A percentile compares a stretch with the other conserved stretches of the same genome.
phyloP scores from a whole-genome alignment of 768 basidiomycete genomes.

The Macrocybe gigantea region DNA sequence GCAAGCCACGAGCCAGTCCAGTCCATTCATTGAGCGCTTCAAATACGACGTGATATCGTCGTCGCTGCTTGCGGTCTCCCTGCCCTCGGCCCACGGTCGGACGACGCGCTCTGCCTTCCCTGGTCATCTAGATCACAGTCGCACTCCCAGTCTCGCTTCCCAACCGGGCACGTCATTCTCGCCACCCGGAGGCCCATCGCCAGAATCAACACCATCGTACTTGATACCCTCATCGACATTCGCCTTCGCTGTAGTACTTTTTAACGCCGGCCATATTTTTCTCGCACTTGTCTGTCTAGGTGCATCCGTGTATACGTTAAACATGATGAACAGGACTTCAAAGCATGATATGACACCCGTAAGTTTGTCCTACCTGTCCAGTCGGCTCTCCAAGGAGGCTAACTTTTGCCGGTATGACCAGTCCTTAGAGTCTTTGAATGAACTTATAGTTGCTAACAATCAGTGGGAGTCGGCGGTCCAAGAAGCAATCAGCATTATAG shows the following conservation, averaged over 20 bases:
- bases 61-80: slow-evolving; percentile 58
- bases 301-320: slow-evolving; percentile 29
- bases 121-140: slow-evolving; percentile 42
- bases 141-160: slow-evolving; percentile 32
- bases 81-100: slow-evolving; percentile 26
- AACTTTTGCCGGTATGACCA: slow-evolving; percentile 18
- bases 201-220: slow-evolving; percentile 27
- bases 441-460: slow-evolving; percentile 60
- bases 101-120: slow-evolving; percentile 36
- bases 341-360: slow-evolving; percentile 52
- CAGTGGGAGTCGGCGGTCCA: slow-evolving; percentile 73
- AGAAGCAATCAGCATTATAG: slow-evolving; percentile 58
- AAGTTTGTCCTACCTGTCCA: slow-evolving; percentile 17
- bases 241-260: slow-evolving; percentile 30
- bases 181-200: slow-evolving; percentile 12
- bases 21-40: slow-evolving; percentile 69
- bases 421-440: slow-evolving; percentile 62
- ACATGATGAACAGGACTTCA: slow-evolving; percentile 24
- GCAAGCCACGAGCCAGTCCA: slow-evolving; percentile 27
- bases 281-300: slow-evolving; percentile 32
- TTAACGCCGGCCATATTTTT: slow-evolving; percentile 38
- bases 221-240: slow-evolving; percentile 34
- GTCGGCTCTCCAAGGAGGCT: slow-evolving; percentile 1
- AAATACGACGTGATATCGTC: slow-evolving; percentile 83
- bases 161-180: slow-evolving; percentile 13